Evolutionary conservation across 331 rosid species (phyloP).

Genomic region (Saraca asoca): DNA sequence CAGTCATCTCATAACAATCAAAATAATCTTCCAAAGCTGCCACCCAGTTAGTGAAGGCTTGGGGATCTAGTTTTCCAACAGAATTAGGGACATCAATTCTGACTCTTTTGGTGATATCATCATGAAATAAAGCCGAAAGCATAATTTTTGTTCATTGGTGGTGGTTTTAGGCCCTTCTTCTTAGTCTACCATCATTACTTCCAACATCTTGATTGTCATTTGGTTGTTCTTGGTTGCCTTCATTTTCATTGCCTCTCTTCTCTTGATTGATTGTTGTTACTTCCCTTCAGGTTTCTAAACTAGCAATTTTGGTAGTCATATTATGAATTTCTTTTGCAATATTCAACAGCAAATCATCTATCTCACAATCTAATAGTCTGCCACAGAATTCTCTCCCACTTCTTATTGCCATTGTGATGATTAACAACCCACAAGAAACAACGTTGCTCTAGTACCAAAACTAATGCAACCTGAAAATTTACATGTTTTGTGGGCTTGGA

Average conservation of each 20-base stretch:
- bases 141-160: neutral
- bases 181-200: neutral
- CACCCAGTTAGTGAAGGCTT: neutral
- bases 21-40: conserved; percentile 13
- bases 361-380: neutral
- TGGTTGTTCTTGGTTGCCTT: neutral
- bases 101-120: neutral
- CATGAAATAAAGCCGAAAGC: neutral
- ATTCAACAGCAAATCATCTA: neutral
- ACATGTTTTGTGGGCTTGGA: no score
- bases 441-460: neutral
- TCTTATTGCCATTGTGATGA: neutral
- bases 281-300: neutral
- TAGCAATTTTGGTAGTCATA: neutral
- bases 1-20: neutral
- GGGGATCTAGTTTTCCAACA: neutral
- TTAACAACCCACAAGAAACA: neutral
- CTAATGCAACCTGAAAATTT: neutral
- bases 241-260: neutral
- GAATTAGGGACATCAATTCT: neutral
- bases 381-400: neutral
- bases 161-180: neutral
- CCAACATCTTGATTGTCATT: neutral
- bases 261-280: neutral
- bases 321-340: neutral